Evolutionary conservation across 768 basidiomycete species (phyloP).

Genomic region (Chlorophyllum brunneum): DNA sequence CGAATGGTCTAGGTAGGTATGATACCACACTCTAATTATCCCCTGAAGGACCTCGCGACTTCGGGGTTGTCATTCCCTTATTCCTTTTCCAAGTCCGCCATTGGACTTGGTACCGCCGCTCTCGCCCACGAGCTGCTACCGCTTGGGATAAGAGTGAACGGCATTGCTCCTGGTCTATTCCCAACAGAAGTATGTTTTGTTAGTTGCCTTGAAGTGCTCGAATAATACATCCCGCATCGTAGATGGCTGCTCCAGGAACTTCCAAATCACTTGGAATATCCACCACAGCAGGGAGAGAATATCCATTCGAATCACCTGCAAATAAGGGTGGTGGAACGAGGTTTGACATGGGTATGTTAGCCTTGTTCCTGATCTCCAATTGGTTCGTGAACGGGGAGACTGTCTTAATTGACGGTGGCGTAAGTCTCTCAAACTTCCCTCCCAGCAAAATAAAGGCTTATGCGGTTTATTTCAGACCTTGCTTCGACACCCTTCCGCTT

Average conservation of each 20-base stretch:
- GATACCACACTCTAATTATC: background rate
- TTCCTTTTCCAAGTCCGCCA: conserved; percentile 43
- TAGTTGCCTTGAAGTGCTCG: background rate
- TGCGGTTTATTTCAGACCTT: conserved; percentile 22
- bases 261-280: conserved; percentile 23
- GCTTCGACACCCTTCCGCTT: conserved; percentile 34
- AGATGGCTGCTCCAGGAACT: conserved; percentile 29
- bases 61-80: conserved; percentile 40
- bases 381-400: conserved; percentile 48
- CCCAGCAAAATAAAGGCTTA: background rate
- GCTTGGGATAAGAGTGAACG: conserved; percentile 44
- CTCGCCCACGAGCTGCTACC: conserved; percentile 46
- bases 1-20: background rate
- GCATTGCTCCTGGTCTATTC: conserved; percentile 42
- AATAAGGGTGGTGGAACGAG: conserved; percentile 29
- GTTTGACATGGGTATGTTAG: conserved; percentile 40
- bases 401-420: conserved; percentile 45
- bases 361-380: conserved; percentile 40
- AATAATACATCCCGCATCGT: no score
- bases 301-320: conserved; percentile 32
- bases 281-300: conserved; percentile 16
- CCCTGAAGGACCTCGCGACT: conserved; percentile 35
- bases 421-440: conserved; percentile 22
- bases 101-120: conserved; percentile 41
- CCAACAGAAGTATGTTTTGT: conserved; percentile 20